Percentiles rank a stretch among this genome's conserved stretches.
Evolutionary conservation across 148 eudicot species (phyloP).

Genomic region (Rhododendron vialii): DNA sequence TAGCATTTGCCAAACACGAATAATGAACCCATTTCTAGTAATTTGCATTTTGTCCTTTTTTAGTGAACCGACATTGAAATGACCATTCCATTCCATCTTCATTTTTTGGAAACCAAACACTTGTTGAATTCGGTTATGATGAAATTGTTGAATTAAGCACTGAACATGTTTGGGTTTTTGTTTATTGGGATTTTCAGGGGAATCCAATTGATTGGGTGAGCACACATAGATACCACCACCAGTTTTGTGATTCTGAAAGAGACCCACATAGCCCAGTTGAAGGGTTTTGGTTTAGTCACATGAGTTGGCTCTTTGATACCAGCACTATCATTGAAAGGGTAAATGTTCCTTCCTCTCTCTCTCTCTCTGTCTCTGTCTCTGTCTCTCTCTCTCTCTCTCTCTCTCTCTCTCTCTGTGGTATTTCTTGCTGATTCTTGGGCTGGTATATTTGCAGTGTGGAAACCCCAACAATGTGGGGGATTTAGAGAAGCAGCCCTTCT

Average conservation of each 20-base stretch:
- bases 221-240: constrained; percentile 78
- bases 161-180: neutral
- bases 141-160: too few relatives aligned
- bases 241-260: constrained; percentile 59
- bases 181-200: constrained; percentile 37
- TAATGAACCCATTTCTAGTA: too few relatives aligned
- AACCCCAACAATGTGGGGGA: constrained; percentile 64
- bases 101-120: neutral
- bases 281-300: constrained; percentile 92
- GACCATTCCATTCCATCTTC: neutral
- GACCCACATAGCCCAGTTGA: constrained; percentile 89
- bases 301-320: constrained; percentile 66
- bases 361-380: neutral
- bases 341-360: neutral
- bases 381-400: neutral
- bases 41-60: too few relatives aligned
- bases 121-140: neutral
- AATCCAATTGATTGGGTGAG: constrained; percentile 92
- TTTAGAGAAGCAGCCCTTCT: constrained; percentile 68
- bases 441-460: constrained; percentile 54
- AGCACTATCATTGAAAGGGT: constrained; percentile 41
- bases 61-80: neutral
- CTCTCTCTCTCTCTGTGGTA: neutral
- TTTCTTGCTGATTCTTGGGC: neutral
- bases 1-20: too few relatives aligned